Evolutionary conservation across 257 asterid genomes (phyloP).

Genomic region (Ajuga chamaepitys): DNA sequence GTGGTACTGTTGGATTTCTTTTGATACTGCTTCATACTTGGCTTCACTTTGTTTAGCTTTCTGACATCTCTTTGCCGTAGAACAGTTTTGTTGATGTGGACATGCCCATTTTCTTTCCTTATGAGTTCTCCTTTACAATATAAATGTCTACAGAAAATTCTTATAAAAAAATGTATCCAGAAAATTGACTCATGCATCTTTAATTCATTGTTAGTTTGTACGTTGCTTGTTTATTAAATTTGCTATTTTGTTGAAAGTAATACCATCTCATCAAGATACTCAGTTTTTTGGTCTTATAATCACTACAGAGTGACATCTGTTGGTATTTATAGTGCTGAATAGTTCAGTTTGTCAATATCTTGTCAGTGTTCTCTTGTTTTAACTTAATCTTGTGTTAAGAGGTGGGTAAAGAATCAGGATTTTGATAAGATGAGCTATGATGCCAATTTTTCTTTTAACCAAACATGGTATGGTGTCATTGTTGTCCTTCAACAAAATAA

Average conservation of each 20-base stretch:
- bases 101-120: background rate
- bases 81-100: background rate
- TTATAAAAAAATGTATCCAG: background rate
- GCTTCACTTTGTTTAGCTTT: slow-evolving; percentile 5
- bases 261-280: background rate
- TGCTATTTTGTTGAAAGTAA: background rate
- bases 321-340: background rate
- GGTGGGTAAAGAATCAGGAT: background rate
- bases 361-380: background rate
- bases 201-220: background rate
- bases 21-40: slow-evolving; percentile 13
- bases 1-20: slow-evolving; percentile 49
- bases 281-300: background rate
- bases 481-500: no score
- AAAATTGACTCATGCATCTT: background rate
- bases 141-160: background rate
- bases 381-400: background rate
- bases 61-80: background rate
- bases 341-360: background rate
- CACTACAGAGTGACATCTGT: background rate
- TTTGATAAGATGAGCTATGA: background rate
- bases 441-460: background rate
- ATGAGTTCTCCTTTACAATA: background rate
- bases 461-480: background rate
- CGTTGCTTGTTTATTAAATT: background rate